Evolutionary conservation across 2,329 filamentous ascomycete species (phyloP).

Genomic region (Aspergillus aculeatinus): DNA sequence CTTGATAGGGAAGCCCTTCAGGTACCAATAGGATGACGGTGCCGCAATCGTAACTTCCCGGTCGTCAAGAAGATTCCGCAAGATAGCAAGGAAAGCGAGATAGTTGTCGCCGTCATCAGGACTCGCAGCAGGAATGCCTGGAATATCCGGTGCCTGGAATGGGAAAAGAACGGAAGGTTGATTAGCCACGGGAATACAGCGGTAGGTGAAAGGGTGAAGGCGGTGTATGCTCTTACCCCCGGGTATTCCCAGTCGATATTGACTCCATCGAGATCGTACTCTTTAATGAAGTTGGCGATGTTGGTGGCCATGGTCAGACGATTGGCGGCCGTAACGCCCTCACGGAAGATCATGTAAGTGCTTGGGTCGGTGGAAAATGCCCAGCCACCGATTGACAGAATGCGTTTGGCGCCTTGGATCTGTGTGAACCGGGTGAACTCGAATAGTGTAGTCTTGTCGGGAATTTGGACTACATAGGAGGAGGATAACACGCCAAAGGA

Average conservation of each 20-base stretch:
- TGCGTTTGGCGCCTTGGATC: constrained; percentile 32
- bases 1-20: constrained; percentile 17
- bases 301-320: constrained; percentile 39
- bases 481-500: constrained; percentile 37
- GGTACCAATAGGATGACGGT: constrained; percentile 32
- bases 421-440: constrained; percentile 38
- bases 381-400: constrained; percentile 51
- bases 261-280: constrained; percentile 12
- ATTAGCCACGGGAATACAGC: not conserved
- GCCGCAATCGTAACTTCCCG: constrained; percentile 29
- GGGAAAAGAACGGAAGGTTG: not conserved
- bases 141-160: constrained; percentile 11
- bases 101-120: constrained; percentile 37
- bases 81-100: constrained; percentile 29
- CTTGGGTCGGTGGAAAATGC: constrained; percentile 39
- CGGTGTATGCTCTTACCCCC: constrained; percentile 1
- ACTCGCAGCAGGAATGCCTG: constrained; percentile 30
- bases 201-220: not conserved
- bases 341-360: constrained; percentile 42
- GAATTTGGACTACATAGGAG: constrained; percentile 32
- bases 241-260: constrained; percentile 20
- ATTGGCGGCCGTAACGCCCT: constrained; percentile 39
- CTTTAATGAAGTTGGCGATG: constrained; percentile 25
- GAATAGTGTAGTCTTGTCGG: constrained; percentile 16
- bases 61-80: constrained; percentile 20